Evolutionary conservation across 345 rosid species (phyloP), one percentile per base, ranked within the genome.

Genomic region (Salix dunnii): DNA sequence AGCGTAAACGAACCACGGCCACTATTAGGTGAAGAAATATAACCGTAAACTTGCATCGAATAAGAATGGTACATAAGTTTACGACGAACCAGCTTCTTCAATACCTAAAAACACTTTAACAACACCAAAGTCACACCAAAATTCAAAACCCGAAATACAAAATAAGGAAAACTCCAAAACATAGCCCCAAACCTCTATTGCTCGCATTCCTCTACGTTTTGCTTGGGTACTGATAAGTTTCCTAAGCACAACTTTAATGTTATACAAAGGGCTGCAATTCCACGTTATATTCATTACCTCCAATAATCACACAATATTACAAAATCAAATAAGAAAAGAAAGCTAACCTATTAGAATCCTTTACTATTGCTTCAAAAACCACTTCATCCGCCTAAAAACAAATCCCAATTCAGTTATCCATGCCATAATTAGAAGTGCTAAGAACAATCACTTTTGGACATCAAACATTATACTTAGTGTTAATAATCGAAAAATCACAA

Each of bases 61-160:
- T 95, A 95, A 40, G 99, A 91, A 86, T 89, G 91, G 86, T 95
- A 95, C 77, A 95, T 82, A 69, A 93, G 90, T 68, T 87, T 90
- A 40, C 91, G 95, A 69, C 78, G 91, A 74, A 85, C 90, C 36
- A 95, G 82, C 93, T 91, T 93, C 85, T 93, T 90, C 84, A 93
- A 83, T 33, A 95, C 99, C 97, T 92, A 81, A 23, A 67, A 49
- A 70, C 80, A 74, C 74, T 40, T 55, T 42, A 70, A 79, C 17
- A 28, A 75, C 38, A 62, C 51, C 53, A 35, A 70, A 67, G 33
- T 23, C 31, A 80, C 36, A 73, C 43, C 18, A 36, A 33, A 3
- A 28, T 28, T 1, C 12, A 21, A 79, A 51, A 12, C 23, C 70
- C 21, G 69, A 79, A 11, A 17, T 13, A 70, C 43, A 30, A 17